Evolutionary conservation across 1,284 basidiomycete genomes (phyloP), one percentile per base, ranked within the genome.

Genomic region (Gastroboletus turbinatus): DNA sequence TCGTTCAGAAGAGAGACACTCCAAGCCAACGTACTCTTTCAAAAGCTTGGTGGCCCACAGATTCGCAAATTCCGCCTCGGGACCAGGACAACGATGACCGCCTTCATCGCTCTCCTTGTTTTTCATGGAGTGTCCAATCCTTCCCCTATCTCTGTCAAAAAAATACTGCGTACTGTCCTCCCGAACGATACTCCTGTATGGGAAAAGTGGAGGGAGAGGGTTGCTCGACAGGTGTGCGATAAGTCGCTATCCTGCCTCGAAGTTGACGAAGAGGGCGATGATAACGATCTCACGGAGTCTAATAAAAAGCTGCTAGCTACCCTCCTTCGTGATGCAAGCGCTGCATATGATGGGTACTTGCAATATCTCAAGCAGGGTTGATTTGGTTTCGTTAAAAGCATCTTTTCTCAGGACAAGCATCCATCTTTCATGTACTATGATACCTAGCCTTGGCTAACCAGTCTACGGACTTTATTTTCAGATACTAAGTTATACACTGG

Each of bases 131-230:
- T 38, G 4, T 0, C 38, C 7, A n/a, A 57, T 19, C 63, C 63
- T 6, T 39, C 39, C 1, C 27, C 46, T 8, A 4, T 1, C 3
- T 36, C 48, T 7, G 54, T 66, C 30, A 30, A 63, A 4, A 56
- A 61, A n/a, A 53, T 42, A 2, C 36, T 67, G 5, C 42, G 46
- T 16, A 40, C 43, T 2, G 49, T 67, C 5, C 45, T 70, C 29
- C 54, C 60, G 1, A 67, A 67, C 39, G 65, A 65, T 21, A 67
- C 67, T 1, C 4, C 11, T 2, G 68, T 68, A 27, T 67, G 68
- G 65, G 16, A 53, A 23, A 52, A 2, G 35, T 67, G 64, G 66
- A 65, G 55, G 49, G 25, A 53, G 19, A 64, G 48, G 32, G 64
- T 69, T 5, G 46, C 44, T 29, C 38, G 3, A 14, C 56, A 54